Base-by-base conservation (phyloP, 1,284 basidiomycete species). In the Trametes pubescens region DNA sequence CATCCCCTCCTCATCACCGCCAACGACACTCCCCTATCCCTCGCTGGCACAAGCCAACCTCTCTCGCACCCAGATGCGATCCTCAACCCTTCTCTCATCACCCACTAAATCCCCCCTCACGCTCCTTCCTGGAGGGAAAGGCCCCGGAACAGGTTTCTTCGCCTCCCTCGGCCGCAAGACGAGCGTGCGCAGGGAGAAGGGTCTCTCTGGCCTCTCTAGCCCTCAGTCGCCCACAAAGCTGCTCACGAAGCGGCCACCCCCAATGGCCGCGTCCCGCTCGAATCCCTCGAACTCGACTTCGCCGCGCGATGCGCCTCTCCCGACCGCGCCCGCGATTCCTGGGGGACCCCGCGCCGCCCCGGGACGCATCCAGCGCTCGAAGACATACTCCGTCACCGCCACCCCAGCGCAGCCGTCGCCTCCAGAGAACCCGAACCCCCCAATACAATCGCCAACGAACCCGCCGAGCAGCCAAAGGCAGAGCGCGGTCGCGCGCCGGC, bases 281-380 rank as follows among this genome's bases (percentile, higher is more conserved):
- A 69, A 72, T 73, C 64, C 75, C 8, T 43, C 40, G 4, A 79
- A 74, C 66, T 76, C 43, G 38, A 43, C 54, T 24, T 58, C 66
- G 4, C 21, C 66, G 64, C 65, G 74, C 68, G 73, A 74, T 0
- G 67, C 77, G 1, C 80, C 83, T 63, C 75, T 85, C 53, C 70
- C 76, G 32, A 70, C 74, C 35, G 62, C 79, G 21, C 89, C 88
- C 21, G 79, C 82, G 4, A 82, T 92, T 1, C 91, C 89, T 0
- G 91, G 92, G 34, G 92, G 92, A 6, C 92, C 92, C 11, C 86
- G 91, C 22, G 90, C 91, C 1, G 84, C 84, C n/a, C 87, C 89
- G 6, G 81, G 80, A 57, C 84, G 87, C 51, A 78, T 86, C 64
- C 80, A 83, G 64, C 84, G 90, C 48, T 85, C 89, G 7, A 87